Evolutionary conservation across 2,329 filamentous ascomycete genomes (phyloP), one percentile per base, ranked within the genome.

Genomic region (Trichoderma asperellum): DNA sequence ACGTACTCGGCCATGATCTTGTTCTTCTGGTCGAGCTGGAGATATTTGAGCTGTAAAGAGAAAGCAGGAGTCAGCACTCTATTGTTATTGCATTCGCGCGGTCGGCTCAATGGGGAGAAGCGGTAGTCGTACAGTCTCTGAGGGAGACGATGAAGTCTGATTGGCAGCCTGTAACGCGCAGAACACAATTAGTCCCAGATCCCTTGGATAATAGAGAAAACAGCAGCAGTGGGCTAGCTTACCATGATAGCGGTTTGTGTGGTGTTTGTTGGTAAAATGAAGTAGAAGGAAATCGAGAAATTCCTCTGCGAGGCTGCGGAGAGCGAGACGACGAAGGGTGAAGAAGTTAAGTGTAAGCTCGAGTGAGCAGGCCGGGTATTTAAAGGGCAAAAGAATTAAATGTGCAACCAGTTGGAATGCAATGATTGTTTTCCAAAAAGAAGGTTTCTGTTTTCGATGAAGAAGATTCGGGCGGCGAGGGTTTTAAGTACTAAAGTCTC

Each of bases 1-100:
- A 97, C 90, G 84, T 97, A 97, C 85, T 97, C 95, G 79, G 94
- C 95, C 83, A 97, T 96, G 79, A 96, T 86, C 76, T 84, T 85
- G 81, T 94, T 94, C 82, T 91, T 92, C 86, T 98, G 95, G 81
- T 94, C 91, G 77, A 98, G 92, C 78, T 86, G 86, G 84, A 96
- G 89, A 88, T 95, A 98, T 84, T 97, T 85, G 82, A 97, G 90
- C 93, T 97, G 55, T 52, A 4, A 32, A 82, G 77, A 73, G 65
- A 67, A 32, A 27, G 5, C 7, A 60, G 71, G 43, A 58, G 66
- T 69, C 61, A 72, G 64, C 35, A 65, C 59, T 63, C 59, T 63
- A n/a, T 21, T 14, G 47, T 5, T 4, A 7, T 12, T 4, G 6
- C 34, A 47, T 68, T 47, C 53, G 59, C 37, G 14, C 21, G 29